Base-by-base conservation (phyloP, 768 basidiomycete genomes). In the Pisolithus sp. region DNA sequence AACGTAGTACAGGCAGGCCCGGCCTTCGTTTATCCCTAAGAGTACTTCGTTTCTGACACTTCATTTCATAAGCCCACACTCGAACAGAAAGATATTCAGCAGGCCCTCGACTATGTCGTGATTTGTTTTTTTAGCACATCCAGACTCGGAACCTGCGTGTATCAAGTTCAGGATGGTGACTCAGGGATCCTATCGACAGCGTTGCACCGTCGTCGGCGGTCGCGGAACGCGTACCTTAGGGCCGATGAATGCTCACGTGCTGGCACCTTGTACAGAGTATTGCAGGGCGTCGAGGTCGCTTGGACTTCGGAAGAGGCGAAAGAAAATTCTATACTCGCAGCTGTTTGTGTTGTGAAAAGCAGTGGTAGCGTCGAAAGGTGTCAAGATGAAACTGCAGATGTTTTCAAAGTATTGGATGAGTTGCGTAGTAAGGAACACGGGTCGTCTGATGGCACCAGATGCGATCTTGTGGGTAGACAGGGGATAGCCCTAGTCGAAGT, bases 61-160 rank as follows among this genome's bases (percentile, higher is more conserved):
- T 4, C 46, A 20, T 31, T 34, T 5, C 18, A 23, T 28, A 93
- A 93, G 93, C 95, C 84, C 89, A 21, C 96, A 98, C 67, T 95
- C 98, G 56, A 94, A 1, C 94, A 97, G 68, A 98, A 98, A 65
- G 94, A 98, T 65, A 96, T 99, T 49, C 96, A 99, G 63, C 96
- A 99, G 65, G 92, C 89, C 0, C 73, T 31, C 81, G 83, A 5
- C 73, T 98, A 68, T 77, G 78, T 49, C 73, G 76, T 28, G 96
- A 99, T 66, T 74, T 96, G 6, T 80, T 95, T 80, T 95, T 7
- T 67, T 93, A 17, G 71, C 86, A 5, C 77, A 89, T 62, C 96
- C 96, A 0, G 71, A 78, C 10, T 71, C 85, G 0, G 70, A 79
- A 23, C 80, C 83, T 60, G 64, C 97, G 17, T 83, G 86, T 65